Evolutionary conservation across 106 monocot species (phyloP).

Genomic region (Acorus gramineus): DNA sequence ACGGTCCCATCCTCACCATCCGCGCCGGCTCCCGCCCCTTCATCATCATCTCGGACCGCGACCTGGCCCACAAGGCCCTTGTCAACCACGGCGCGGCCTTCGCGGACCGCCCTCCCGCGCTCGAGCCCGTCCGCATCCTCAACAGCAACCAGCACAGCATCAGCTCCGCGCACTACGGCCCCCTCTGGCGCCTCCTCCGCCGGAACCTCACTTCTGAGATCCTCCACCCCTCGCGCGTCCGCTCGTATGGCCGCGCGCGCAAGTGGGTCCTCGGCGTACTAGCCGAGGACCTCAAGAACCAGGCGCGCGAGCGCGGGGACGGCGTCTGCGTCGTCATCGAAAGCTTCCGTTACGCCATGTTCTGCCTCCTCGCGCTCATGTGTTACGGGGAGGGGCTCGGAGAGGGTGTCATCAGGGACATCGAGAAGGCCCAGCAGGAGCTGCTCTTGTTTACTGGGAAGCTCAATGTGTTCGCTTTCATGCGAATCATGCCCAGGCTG

Average conservation of each 20-base stretch:
- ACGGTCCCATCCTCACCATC: conserved; percentile 38
- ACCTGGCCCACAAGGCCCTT: conserved; percentile 28
- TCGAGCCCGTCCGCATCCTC: not conserved
- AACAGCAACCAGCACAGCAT: conserved; percentile 11
- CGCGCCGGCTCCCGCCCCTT: conserved; percentile 9
- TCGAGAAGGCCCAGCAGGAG: conserved; percentile 13
- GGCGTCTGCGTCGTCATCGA: conserved; percentile 15
- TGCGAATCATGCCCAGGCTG: conserved; percentile 6
- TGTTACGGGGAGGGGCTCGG: conserved; percentile 33
- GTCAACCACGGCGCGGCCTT: conserved; percentile 25
- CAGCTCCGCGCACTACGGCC: conserved; percentile 32
- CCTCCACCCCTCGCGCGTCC: conserved; percentile 26
- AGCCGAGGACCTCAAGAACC: conserved; percentile 1
- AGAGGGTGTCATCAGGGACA: not conserved
- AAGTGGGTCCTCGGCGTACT: conserved; percentile 27
- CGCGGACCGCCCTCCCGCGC: conserved; percentile 21
- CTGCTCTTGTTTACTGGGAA: conserved; percentile 3
- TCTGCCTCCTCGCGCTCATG: conserved; percentile 40
- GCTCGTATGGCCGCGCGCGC: conserved; percentile 15
- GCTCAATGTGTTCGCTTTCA: conserved; percentile 20
- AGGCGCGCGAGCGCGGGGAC: not conserved
- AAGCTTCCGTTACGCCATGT: conserved; percentile 40
- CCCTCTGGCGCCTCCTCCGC: conserved; percentile 38
- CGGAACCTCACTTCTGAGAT: conserved; percentile 33
- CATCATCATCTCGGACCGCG: conserved; percentile 37